Base-by-base conservation (phyloP, 2,329 filamentous ascomycete genomes). In the Didymella lethalis region DNA sequence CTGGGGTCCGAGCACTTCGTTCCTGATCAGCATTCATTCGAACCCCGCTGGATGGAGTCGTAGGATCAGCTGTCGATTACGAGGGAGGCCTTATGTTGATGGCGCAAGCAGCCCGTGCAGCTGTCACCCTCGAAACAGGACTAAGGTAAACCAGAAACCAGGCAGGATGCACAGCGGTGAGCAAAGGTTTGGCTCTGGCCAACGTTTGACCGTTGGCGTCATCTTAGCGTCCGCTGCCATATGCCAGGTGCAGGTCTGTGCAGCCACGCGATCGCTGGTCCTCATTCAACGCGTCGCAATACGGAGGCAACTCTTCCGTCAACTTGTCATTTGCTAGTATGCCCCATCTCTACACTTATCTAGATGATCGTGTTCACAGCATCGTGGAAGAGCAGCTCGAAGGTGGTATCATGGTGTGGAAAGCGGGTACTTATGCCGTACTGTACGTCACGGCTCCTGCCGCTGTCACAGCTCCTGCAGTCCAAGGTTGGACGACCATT, bases 171-270 rank as follows among this genome's bases (percentile, higher is more conserved):
- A n/a, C 7, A 23, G 44, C 44, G 44, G 26, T 47, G 44, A 47
- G 28, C 44, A 47, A 20, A 26, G 26, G 26, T 31, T 31, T 47
- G 44, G 44, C 44, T 32, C 28, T 47, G 26, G 44, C 44, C 44
- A 47, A 31, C 44, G 44, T 29, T 47, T 31, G 44, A 16, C 44
- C 16, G 44, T n/a, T 47, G 44, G 44, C 44, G 44, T 47, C 44
- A 47, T 47, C 26, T 47, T 47, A 47, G 44, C 18, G 44, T 20
- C 44, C 44, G 44, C 18, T 47, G 44, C 44, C 44, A 47, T 47
- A 28, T 47, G 44, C 26, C 26, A 36, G n/a, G 16, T 36, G 32
- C 32, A 47, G 44, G 44, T 47, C 44, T 47, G 44, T 47, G 44
- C 44, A 31, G 44, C 28, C 44, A 47, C 44, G 44, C 44, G 44